phyloP scores from a whole-genome alignment of 345 rosid genomes.

The Carallia brachiata region DNA sequence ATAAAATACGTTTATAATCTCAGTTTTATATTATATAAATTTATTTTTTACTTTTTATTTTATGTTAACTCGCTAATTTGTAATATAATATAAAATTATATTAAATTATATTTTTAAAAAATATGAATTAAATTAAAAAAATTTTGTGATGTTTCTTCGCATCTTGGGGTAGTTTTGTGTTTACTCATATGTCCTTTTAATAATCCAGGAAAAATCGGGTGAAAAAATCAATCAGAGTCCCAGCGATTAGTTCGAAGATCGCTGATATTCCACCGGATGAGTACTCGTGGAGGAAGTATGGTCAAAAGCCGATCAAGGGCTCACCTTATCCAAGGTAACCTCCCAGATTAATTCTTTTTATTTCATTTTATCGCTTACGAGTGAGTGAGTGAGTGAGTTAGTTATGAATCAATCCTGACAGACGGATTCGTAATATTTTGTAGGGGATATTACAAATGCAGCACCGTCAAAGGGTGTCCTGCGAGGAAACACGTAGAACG shows the following conservation, averaged over 20 bases:
- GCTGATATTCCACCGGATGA: slow-evolving; percentile 97
- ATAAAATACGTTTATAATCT: too few relatives aligned
- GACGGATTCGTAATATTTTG: neutral
- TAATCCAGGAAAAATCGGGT: slow-evolving; percentile 62
- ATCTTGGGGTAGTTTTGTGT: neutral
- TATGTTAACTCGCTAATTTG: too few relatives aligned
- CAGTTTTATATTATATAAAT: too few relatives aligned
- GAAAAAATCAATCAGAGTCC: slow-evolving; percentile 74
- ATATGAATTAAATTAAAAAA: too few relatives aligned
- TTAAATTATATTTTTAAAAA: too few relatives aligned
- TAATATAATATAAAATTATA: too few relatives aligned
- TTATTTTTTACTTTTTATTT: too few relatives aligned
- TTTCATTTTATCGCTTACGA: too few relatives aligned
- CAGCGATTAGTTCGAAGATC: slow-evolving; percentile 79
- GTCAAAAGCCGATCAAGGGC: slow-evolving; percentile 96
- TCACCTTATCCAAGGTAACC: slow-evolving; percentile 91
- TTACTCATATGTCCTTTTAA: neutral
- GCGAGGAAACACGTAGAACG: slow-evolving; percentile 98
- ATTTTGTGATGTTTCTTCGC: too few relatives aligned
- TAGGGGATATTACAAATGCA: slow-evolving; percentile 95
- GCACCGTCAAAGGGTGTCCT: slow-evolving; percentile 78
- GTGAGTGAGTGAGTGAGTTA: too few relatives aligned
- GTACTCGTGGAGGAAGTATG: slow-evolving; percentile 93
- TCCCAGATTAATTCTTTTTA: neutral
- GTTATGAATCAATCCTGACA: neutral